Percentiles rank a stretch among this genome's conserved stretches.
These are phyloP conservation scores for Calycina herbarum DNA, from an alignment of 2,329 filamentous ascomycete species.

Conservation along the genomic window DNA sequence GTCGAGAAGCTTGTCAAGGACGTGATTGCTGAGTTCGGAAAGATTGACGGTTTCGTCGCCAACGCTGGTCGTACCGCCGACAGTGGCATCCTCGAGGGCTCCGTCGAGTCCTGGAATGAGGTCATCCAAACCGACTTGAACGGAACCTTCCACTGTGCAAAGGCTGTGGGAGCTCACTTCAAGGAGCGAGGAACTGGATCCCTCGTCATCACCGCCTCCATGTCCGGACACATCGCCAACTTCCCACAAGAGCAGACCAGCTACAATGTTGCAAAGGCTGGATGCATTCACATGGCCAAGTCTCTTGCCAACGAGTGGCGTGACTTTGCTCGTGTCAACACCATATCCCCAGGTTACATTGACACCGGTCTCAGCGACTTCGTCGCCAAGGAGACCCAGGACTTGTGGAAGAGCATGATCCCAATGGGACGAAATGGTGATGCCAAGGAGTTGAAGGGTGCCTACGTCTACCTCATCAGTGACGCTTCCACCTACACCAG, in stretches of 20 bases:
- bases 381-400: conserved; percentile 56
- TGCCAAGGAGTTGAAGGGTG: conserved; percentile 63
- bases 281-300: conserved; percentile 41
- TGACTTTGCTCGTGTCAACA: conserved; percentile 67
- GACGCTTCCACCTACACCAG: conserved; percentile 49
- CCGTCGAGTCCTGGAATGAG: conserved; percentile 63
- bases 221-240: conserved; percentile 56
- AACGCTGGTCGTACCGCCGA: conserved; percentile 72
- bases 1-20: conserved; percentile 55
- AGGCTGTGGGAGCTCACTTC: conserved; percentile 67
- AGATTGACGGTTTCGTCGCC: conserved; percentile 67
- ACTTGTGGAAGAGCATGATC: conserved; percentile 60
- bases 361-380: conserved; percentile 65
- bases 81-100: conserved; percentile 66
- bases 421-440: conserved; percentile 58
- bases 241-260: conserved; percentile 64
- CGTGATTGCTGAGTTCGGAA: conserved; percentile 66
- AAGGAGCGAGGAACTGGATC: conserved; percentile 63
- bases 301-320: conserved; percentile 52
- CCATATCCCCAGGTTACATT: conserved; percentile 67
- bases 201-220: conserved; percentile 67
- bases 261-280: conserved; percentile 67
- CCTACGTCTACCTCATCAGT: conserved; percentile 50
- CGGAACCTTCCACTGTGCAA: conserved; percentile 66
- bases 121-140: conserved; percentile 68